Base-by-base conservation (phyloP, 1,139 yeast species). In the Scheffersomyces lignicola region DNA sequence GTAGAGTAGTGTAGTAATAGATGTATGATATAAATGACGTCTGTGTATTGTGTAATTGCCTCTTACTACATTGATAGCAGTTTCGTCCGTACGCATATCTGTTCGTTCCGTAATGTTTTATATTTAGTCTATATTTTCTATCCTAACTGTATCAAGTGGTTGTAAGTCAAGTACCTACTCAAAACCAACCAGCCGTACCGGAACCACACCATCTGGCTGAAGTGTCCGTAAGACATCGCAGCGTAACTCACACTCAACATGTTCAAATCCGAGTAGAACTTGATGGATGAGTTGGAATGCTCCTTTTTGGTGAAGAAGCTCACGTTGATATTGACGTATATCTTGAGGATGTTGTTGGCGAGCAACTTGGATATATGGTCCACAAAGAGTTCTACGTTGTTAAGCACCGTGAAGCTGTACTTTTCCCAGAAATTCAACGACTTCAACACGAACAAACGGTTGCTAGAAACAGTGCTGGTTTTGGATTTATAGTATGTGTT, bases 191-290 rank as follows among this genome's bases (percentile, higher is more conserved):
- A 92, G 2, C 89, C 83, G 66, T 85, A 87, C 45, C 99, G 72
- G 59, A 84, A 92, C 97, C 97, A 92, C 10, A 83, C 90, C 88
- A 92, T 85, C 58, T 92, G 99, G 3, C 95, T 81, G 44, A 69
- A 70, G 60, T 92, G 97, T 3, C 87, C 96, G 47, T 73, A 72
- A 3, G 81, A 66, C 97, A 92, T 89, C 4, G 96, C 86, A 0
- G 83, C 75, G 38, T 80, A 68, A 24, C 82, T 71, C 7, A 76
- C 65, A 34, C 83, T 66, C 49, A 82, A 72, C 61, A 78, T 75
- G 39, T 79, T 72, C 45, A 80, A 68, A 46, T 78, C 78, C 8
- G 79, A 60, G 47, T 71, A 76, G 29, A 80, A 60, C 40, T 60
- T 62, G 21, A 75, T 48, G 16, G 68, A 56, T 4, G 57, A 47